Evolutionary conservation across 2,329 filamentous ascomycete genomes (phyloP).

Genomic region (Scytalidium sp.): DNA sequence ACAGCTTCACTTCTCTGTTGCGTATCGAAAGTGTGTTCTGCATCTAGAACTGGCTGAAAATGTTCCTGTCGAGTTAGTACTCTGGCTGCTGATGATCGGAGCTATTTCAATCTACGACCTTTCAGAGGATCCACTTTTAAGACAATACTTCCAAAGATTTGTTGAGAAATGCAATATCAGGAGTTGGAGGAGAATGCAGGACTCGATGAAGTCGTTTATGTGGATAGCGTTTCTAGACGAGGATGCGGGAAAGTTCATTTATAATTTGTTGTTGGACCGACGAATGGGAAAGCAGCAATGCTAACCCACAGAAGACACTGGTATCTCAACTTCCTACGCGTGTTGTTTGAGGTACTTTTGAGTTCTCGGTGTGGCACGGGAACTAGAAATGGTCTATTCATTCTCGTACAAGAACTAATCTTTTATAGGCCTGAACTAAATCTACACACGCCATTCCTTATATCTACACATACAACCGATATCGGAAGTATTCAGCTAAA

Average conservation of each 20-base stretch:
- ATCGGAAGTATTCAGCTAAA: no score
- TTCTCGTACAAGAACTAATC: no score
- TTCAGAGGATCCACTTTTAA: slow-evolving; percentile 17
- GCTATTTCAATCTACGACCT: slow-evolving; percentile 14
- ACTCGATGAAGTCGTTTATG: slow-evolving; percentile 24
- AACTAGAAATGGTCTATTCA: no score
- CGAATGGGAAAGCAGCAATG: no score
- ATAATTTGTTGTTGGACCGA: no score
- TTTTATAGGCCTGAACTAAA: no score
- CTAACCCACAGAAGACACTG: no score
- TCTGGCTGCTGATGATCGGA: slow-evolving; percentile 22
- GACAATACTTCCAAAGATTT: slow-evolving; percentile 10
- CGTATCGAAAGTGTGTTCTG: slow-evolving; percentile 13
- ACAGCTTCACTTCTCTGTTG: slow-evolving; percentile 15
- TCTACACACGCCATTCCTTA: no score
- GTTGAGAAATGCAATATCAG: slow-evolving; percentile 11
- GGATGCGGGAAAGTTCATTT: slow-evolving; percentile 22
- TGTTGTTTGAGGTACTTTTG: no score
- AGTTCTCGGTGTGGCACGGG: no score
- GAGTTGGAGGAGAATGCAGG: slow-evolving; percentile 17
- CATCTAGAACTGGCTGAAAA: slow-evolving; percentile 1
- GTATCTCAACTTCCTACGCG: no score
- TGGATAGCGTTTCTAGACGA: slow-evolving; percentile 31
- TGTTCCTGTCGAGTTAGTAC: slow-evolving; percentile 10
- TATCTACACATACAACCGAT: no score